Conservation (phyloP, 306 rosid genomes). For the Pueraria montana region DNA sequence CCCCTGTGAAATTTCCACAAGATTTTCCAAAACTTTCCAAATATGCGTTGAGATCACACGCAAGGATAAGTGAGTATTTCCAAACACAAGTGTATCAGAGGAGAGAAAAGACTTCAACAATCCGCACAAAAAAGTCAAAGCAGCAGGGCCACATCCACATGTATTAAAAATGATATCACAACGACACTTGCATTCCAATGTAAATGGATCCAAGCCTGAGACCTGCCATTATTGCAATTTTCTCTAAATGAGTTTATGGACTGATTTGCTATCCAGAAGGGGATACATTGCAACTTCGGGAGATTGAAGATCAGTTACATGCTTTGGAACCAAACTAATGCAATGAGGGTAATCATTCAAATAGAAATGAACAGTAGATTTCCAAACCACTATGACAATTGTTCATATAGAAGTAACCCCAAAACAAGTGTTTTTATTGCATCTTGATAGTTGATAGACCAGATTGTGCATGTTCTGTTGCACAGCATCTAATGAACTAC, state of each 20-base stretch:
- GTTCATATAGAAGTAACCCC: not conserved
- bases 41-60: not conserved
- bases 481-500: constrained; percentile 31
- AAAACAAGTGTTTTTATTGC: not conserved
- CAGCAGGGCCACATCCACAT: not conserved
- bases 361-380: not conserved
- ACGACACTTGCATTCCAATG: not conserved
- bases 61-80: not conserved
- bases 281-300: not conserved
- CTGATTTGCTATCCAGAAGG: no score
- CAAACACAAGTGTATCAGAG: not conserved
- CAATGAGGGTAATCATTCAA: not conserved
- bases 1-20: not conserved
- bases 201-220: not conserved
- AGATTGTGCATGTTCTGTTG: not conserved
- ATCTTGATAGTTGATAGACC: constrained; percentile 14
- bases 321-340: not conserved
- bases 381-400: no score
- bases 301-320: constrained; percentile 9
- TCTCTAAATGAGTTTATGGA: no score
- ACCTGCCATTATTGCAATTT: not conserved
- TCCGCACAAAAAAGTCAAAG: not conserved
- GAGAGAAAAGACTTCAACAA: not conserved
- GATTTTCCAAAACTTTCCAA: constrained; percentile 2
- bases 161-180: not conserved